These are phyloP conservation scores for Leishmania martiniquensis DNA, from an alignment of 208 protist genomes.

Conservation along the genomic window DNA sequence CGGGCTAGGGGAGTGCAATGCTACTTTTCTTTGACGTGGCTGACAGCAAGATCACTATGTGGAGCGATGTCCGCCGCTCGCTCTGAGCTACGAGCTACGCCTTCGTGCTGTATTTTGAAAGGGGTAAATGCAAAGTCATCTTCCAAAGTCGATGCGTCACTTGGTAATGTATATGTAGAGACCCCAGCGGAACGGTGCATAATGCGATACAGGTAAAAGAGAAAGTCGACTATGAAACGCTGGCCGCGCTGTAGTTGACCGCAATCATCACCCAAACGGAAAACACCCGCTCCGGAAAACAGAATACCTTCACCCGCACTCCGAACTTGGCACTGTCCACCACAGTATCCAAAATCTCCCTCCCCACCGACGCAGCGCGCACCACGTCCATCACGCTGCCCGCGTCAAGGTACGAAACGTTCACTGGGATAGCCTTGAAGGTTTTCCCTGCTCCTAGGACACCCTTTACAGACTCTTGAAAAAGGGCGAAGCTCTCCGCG, in stretches of 20 bases:
- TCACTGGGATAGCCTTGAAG: conserved; percentile 91
- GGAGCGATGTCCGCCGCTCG: neutral
- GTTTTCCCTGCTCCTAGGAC: conserved; percentile 85
- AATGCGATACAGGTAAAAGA: neutral
- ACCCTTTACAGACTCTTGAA: conserved; percentile 86
- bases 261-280: conserved; percentile 93
- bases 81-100: neutral
- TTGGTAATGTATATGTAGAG: conserved; percentile 4
- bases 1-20: neutral
- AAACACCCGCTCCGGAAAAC: conserved; percentile 82
- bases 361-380: conserved; percentile 53
- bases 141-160: neutral
- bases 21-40: neutral
- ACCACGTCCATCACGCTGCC: conserved; percentile 73
- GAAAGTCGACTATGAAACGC: conserved; percentile 8
- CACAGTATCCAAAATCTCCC: conserved; percentile 85
- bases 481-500: conserved; percentile 62
- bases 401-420: conserved; percentile 79
- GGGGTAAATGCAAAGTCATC: neutral
- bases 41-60: neutral
- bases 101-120: neutral
- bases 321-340: conserved; percentile 77
- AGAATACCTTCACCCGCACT: conserved; percentile 78
- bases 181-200: neutral
- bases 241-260: conserved; percentile 57